Evolutionary conservation across 129 eudicot genomes (phyloP), one percentile per base, ranked within the genome.

Genomic region (Solidago caesia): DNA sequence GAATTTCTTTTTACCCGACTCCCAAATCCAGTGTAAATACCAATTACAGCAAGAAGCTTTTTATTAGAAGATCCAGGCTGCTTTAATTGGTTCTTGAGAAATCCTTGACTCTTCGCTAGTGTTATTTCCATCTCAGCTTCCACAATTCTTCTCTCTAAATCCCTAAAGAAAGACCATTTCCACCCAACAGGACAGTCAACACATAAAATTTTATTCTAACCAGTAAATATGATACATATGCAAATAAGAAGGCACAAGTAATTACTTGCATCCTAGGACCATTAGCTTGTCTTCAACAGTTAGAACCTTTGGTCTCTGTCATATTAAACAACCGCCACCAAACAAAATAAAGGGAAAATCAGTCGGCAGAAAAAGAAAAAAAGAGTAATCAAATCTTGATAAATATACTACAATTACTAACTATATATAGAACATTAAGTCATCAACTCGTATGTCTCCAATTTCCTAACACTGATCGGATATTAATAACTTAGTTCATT

Each of bases 51-150:
- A 80, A 95, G 90, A 83, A 91, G 81, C 79, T 79, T 73, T 73
- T 82, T 85, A 42, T 84, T 64, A 27, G 89, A 74, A 67, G 90
- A 29, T 29, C 81, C 86, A 64, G 85, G 79, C 75, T 75, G 86
- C 79, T 84, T 75, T 78, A 82, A 64, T 67, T 81, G 86, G 66
- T 75, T 72, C 73, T 79, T 79, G 58, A 91, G 94, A 81, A 82
- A 91, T 74, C 99, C 99, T 77, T 89, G 96, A 80, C 97, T 94
- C 84, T 91, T 95, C 10, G 97, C 97, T 71, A 85, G 64, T 11
- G 99, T 85, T 65, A 95, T 53, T 70, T 95, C 99, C 99, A 95
- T 95, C 76, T 95, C 99, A 41, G 91, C 89, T 80, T 88, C 97
- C 77, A 85, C 97, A 63, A 94, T 88, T 82, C 79, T 94, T 84